Base-by-base conservation (phyloP, 2,329 filamentous ascomycete genomes). In the Coniochaeta pulveracea region DNA sequence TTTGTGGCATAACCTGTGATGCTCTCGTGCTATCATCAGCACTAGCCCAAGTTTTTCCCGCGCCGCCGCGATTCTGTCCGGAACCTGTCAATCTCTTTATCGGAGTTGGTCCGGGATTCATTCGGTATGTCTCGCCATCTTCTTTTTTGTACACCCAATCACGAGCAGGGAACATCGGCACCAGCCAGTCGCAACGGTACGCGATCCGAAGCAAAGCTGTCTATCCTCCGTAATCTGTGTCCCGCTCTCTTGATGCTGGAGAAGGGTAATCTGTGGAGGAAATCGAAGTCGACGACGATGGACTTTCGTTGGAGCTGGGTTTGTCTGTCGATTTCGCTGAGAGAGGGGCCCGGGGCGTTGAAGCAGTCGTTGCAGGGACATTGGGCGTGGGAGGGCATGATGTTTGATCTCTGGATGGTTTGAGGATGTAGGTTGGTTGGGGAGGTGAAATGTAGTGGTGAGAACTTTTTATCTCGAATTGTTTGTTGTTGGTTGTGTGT, bases 341-440 rank as follows among this genome's bases (percentile, higher is more conserved):
- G 28, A 12, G 17, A 19, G 6, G 28, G 28, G 28, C 16, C 19
- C n/a, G 28, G 28, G 5, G 28, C 3, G 11, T 31, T 21, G 28
- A 31, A 31, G 28, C 28, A 31, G 8, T 17, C 17, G 17, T 19
- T 16, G 28, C 28, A 31, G 18, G 28, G 28, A 12, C 28, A 31
- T 19, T 19, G 19, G 14, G 28, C 19, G 14, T 17, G 22, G 28
- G 28, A 21, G n/a, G 28, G 28, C 28, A 31, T 31, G 10, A 12
- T 31, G 18, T 4, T 23, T 23, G 21, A 23, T 23, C 8, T 27
- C 12, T 27, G n/a, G 11, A 2, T 21, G 15, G 11, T 19, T 6
- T 29, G 7, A 14, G 6, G n/a, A n/a, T 10, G 12, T 11, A 4
- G 10, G 26, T 14, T 27, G 26, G 11, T 18, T 8, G 15, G 10